Percentiles rank a stretch among this genome's conserved stretches.
These are phyloP conservation scores for Auriculariales sp. DNA, from an alignment of 768 basidiomycete genomes.

Conservation along the genomic window DNA sequence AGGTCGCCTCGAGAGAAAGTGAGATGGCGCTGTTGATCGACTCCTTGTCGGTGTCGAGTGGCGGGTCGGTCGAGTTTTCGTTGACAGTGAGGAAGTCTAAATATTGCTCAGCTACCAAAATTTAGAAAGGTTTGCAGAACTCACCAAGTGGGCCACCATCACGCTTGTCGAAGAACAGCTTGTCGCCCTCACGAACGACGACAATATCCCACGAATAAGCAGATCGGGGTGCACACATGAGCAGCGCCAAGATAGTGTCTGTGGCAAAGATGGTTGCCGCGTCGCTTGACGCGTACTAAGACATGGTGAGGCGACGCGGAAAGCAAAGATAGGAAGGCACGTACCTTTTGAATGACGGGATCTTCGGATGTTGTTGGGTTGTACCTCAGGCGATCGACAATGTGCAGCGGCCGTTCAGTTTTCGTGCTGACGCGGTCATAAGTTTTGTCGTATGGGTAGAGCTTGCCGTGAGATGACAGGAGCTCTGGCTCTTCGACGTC, in stretches of 20 bases:
- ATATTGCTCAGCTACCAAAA: no score
- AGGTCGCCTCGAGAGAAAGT: constrained; percentile 91
- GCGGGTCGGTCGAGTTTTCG: constrained; percentile 94
- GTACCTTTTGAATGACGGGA: constrained; percentile 84
- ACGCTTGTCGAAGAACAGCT: constrained; percentile 92
- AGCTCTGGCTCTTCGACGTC: constrained; percentile 88
- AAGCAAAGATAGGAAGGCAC: constrained; percentile 6
- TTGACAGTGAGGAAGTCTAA: constrained; percentile 87
- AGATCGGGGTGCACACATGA: constrained; percentile 92
- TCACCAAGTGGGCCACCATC: constrained; percentile 82
- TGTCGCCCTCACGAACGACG: constrained; percentile 83
- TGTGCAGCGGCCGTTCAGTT: constrained; percentile 78
- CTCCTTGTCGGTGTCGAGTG: constrained; percentile 71
- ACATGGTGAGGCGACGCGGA: constrained; percentile 55
- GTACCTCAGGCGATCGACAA: constrained; percentile 90
- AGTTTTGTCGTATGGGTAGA: constrained; percentile 85
- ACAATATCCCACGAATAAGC: constrained; percentile 99
- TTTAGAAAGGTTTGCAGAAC: not conserved
- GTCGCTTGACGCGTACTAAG: constrained; percentile 63
- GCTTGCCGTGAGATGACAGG: constrained; percentile 72
- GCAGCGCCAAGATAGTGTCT: constrained; percentile 83
- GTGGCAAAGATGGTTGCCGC: constrained; percentile 85
- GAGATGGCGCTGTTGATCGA: constrained; percentile 89
- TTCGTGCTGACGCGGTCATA: constrained; percentile 95
- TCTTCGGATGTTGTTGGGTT: constrained; percentile 98